phyloP scores from a whole-genome alignment of 192 early-diverging fungal species.

The Backusella parvicylindrica region DNA sequence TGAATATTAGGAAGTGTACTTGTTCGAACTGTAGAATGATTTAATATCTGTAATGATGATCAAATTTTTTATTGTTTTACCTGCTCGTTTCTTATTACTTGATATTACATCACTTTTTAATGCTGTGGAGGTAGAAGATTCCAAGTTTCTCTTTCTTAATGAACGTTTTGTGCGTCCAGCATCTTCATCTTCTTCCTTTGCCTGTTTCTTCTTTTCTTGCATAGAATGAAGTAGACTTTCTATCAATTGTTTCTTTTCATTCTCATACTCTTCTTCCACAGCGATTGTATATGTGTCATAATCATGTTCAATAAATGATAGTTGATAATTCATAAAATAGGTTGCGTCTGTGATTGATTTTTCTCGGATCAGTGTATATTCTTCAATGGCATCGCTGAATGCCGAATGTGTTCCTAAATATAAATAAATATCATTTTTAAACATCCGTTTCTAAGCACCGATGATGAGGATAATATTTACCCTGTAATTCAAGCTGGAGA shows the following conservation, averaged over 20 bases:
- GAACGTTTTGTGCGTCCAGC: constrained; percentile 11
- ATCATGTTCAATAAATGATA: constrained; percentile 17
- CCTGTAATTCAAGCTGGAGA: constrained; percentile 27
- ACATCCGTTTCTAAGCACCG: background rate
- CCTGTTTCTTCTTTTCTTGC: constrained; percentile 28
- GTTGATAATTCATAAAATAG: constrained; percentile 23
- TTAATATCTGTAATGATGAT: background rate
- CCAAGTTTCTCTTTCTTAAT: background rate
- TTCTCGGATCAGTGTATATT: constrained; percentile 14
- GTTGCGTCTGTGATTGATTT: constrained; percentile 22
- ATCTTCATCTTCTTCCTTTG: constrained; percentile 21
- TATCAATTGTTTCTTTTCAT: constrained; percentile 20
- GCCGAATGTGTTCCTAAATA: constrained; percentile 23
- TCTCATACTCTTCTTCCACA: constrained; percentile 30
- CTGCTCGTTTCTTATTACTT: constrained; percentile 12
- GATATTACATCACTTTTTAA: constrained; percentile 16
- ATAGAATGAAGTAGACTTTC: constrained; percentile 19
- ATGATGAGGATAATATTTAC: background rate
- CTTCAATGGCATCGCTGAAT: constrained; percentile 19
- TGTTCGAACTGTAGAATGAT: constrained; percentile 7
- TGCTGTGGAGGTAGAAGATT: background rate
- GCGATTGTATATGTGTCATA: constrained; percentile 10
- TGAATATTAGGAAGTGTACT: constrained; percentile 12
- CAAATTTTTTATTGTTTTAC: background rate
- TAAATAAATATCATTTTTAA: background rate